phyloP scores from a whole-genome alignment of 768 basidiomycete genomes.

The Tulasnella sp. region DNA sequence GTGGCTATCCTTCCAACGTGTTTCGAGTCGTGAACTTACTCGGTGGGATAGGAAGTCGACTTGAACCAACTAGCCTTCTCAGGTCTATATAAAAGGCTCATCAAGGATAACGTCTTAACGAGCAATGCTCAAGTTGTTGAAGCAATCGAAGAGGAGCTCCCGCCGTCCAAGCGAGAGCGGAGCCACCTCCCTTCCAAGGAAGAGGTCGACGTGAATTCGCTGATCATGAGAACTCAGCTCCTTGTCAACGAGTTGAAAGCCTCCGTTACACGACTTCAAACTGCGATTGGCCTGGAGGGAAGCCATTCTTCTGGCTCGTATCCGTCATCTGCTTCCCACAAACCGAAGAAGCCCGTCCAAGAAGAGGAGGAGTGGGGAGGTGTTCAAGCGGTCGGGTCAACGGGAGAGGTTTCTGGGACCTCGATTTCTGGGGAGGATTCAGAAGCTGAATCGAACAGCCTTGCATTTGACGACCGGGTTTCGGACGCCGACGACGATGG shows the following conservation, averaged over 20 bases:
- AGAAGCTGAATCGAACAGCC: not conserved
- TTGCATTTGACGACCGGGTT: not conserved
- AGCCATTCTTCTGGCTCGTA: constrained; percentile 3
- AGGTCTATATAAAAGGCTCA: constrained; percentile 67
- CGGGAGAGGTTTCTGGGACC: not conserved
- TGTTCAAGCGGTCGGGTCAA: not conserved
- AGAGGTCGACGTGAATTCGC: constrained; percentile 60
- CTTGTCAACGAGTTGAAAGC: constrained; percentile 56
- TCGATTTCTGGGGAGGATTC: not conserved
- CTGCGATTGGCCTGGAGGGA: constrained; percentile 40
- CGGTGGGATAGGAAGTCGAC: constrained; percentile 50
- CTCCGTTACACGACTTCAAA: constrained; percentile 51
- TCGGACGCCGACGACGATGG: constrained; percentile 33
- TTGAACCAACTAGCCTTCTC: constrained; percentile 57
- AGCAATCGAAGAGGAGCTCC: constrained; percentile 41
- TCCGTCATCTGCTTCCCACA: not conserved
- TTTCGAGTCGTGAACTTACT: not conserved
- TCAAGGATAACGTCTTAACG: constrained; percentile 63
- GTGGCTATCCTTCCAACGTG: not conserved
- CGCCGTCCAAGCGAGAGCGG: not conserved
- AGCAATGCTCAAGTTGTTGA: constrained; percentile 48
- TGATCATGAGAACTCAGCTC: constrained; percentile 72
- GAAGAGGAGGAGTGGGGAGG: constrained; percentile 13
- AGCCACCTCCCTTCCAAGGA: constrained; percentile 43
- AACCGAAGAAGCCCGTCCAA: not conserved